phyloP scores from a whole-genome alignment of 2,329 filamentous ascomycete species.

The Cyphellophora attinorum region DNA sequence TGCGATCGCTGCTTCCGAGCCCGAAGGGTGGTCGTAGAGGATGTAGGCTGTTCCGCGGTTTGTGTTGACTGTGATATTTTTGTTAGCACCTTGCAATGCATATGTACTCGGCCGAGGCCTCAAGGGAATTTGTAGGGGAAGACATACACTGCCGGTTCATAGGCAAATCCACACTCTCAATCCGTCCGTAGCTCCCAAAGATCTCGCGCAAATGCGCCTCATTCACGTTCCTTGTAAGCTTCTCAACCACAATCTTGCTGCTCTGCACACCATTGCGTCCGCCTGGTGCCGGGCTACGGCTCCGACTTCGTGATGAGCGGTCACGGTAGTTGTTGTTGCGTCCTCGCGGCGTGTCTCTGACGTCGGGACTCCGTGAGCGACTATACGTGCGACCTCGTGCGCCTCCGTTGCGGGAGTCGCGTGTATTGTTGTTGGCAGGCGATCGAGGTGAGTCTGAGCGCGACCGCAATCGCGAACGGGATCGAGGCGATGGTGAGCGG shows the following conservation, averaged over 20 bases:
- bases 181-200: conserved; percentile 77
- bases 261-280: conserved; percentile 20
- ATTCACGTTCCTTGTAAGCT: conserved; percentile 89
- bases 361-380: conserved; percentile 28
- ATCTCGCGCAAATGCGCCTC: conserved; percentile 84
- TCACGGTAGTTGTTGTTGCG: conserved; percentile 27
- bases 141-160: conserved; percentile 73
- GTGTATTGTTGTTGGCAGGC: conserved; percentile 20
- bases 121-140: conserved; percentile 1
- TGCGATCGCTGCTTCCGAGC: conserved; percentile 80
- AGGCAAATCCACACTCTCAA: conserved; percentile 80
- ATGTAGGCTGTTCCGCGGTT: conserved; percentile 94
- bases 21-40: conserved; percentile 63
- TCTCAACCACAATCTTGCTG: conserved; percentile 82
- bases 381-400: conserved; percentile 12
- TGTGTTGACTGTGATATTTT: conserved; percentile 54
- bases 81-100: not conserved
- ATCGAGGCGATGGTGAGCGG: conserved; percentile 27
- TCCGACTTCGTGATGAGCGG: conserved; percentile 28
- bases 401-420: conserved; percentile 19
- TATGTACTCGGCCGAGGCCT: too few species aligned
- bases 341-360: too few species aligned
- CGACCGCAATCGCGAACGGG: conserved; percentile 6
- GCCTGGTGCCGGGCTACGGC: conserved; percentile 23
- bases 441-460: conserved; percentile 19